phyloP scores from a whole-genome alignment of 805 yeast species.

The Kuraishia hungarica region DNA sequence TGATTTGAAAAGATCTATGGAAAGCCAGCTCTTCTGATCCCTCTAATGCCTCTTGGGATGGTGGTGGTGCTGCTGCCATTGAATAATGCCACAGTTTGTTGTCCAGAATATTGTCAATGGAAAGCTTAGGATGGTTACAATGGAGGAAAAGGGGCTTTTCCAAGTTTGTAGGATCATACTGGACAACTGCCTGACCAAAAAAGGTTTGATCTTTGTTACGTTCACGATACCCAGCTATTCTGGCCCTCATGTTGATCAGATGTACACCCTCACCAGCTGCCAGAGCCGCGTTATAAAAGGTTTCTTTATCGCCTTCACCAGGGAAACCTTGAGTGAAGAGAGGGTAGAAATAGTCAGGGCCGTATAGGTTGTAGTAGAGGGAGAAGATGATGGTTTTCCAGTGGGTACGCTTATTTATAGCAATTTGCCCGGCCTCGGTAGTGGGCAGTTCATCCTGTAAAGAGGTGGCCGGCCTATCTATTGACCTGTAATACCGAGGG shows the following conservation, averaged over 20 bases:
- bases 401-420: slow-evolving; percentile 54
- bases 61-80: neutral
- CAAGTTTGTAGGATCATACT: slow-evolving; percentile 17
- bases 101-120: neutral
- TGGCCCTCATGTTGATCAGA: slow-evolving; percentile 12
- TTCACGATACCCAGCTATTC: slow-evolving; percentile 20
- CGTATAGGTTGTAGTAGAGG: slow-evolving; percentile 56
- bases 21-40: neutral
- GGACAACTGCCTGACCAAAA: slow-evolving; percentile 22
- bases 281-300: slow-evolving; percentile 62
- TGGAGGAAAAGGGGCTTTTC: slow-evolving; percentile 19
- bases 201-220: slow-evolving; percentile 13
- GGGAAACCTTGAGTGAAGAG: slow-evolving; percentile 64
- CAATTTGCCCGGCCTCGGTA: slow-evolving; percentile 62
- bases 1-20: neutral
- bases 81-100: neutral
- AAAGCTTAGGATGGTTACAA: slow-evolving; percentile 21
- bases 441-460: slow-evolving; percentile 25
- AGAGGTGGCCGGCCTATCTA: slow-evolving; percentile 24
- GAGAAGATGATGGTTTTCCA: slow-evolving; percentile 49
- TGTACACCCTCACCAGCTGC: slow-evolving; percentile 22
- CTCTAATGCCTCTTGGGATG: no score
- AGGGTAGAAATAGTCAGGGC: slow-evolving; percentile 61
- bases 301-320: slow-evolving; percentile 79
- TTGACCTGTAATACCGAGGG: slow-evolving; percentile 42